A percentile compares a stretch with the other conserved stretches of the same genome.
These are phyloP conservation scores for Gilbertella persicaria DNA, from an alignment of 371 early-diverging fungal genomes.

Conservation along the genomic window DNA sequence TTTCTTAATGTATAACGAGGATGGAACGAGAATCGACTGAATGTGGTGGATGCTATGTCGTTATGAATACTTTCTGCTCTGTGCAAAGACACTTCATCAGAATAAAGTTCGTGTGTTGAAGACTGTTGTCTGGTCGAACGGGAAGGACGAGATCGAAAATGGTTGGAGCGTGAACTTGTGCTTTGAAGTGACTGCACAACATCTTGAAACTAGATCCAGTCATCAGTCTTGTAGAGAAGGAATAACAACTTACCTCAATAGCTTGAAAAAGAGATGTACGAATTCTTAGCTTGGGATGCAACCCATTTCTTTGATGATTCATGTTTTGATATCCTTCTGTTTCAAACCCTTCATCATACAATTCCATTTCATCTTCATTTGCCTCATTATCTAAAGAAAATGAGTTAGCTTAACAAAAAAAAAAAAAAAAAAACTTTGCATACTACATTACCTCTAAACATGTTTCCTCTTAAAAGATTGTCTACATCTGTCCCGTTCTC, in stretches of 20 bases:
- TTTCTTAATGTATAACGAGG: neutral
- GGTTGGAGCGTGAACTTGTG: slow-evolving; percentile 15
- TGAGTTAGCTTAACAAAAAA: no score
- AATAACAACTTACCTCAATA: slow-evolving; percentile 34
- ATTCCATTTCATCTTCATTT: slow-evolving; percentile 42
- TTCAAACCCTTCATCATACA: slow-evolving; percentile 52
- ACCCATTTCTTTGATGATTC: slow-evolving; percentile 17
- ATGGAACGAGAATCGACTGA: neutral
- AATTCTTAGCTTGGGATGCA: slow-evolving; percentile 40
- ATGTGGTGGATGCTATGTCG: neutral
- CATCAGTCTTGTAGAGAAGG: neutral
- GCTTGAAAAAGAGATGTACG: slow-evolving; percentile 50
- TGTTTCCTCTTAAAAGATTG: slow-evolving; percentile 38
- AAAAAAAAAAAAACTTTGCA: neutral
- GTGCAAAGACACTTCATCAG: slow-evolving; percentile 22
- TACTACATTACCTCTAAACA: neutral
- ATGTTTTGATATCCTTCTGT: slow-evolving; percentile 45
- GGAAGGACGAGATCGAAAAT: neutral
- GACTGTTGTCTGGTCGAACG: neutral
- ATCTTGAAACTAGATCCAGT: slow-evolving; percentile 63
- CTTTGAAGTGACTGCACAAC: slow-evolving; percentile 49
- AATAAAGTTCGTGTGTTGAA: slow-evolving; percentile 4
- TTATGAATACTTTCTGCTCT: slow-evolving; percentile 19
- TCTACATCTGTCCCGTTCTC: slow-evolving; percentile 47
- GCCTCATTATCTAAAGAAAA: slow-evolving; percentile 17